phyloP scores from a whole-genome alignment of 177 flowering plant genomes.

The Tripterygium wilfordii region DNA sequence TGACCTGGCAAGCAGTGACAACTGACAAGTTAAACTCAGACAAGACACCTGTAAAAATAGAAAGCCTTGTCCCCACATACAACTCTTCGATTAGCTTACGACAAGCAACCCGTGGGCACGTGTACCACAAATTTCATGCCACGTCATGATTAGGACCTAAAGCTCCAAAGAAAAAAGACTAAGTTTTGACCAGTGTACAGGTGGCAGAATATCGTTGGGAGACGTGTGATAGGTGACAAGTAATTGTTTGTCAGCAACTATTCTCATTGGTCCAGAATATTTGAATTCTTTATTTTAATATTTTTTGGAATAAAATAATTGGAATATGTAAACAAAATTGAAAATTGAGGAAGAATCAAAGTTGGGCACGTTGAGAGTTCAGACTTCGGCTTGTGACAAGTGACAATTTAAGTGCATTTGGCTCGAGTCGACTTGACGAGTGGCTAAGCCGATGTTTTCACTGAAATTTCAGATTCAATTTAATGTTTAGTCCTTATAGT shows the following conservation, averaged over 20 bases:
- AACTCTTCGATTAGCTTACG: constrained; percentile 5
- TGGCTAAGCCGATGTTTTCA: too few relatives aligned
- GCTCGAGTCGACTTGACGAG: constrained; percentile 2
- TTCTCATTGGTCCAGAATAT: constrained; percentile 6
- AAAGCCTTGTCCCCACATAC: constrained; percentile 9
- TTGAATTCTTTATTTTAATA: not conserved
- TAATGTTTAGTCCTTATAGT: too few relatives aligned
- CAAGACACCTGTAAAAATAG: not conserved
- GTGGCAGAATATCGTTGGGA: constrained; percentile 12
- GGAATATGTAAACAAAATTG: too few relatives aligned
- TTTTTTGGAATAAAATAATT: too few relatives aligned
- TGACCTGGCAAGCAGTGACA: too few relatives aligned
- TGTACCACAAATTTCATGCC: constrained; percentile 7
- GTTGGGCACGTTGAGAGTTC: constrained; percentile 10
- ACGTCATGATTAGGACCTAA: constrained; percentile 7
- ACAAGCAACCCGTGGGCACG: not conserved
- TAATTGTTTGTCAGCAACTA: constrained; percentile 9
- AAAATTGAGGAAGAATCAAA: too few relatives aligned
- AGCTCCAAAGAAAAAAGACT: constrained; percentile 4
- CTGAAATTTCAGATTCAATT: too few relatives aligned
- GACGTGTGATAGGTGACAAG: constrained; percentile 12
- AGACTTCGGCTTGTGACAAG: too few relatives aligned
- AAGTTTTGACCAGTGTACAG: constrained; percentile 5
- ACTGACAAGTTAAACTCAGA: too few relatives aligned
- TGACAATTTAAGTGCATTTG: not conserved